These are phyloP conservation scores for Conticribra weissflogii DNA, from an alignment of 108 stramenopile species.

Conservation along the genomic window DNA sequence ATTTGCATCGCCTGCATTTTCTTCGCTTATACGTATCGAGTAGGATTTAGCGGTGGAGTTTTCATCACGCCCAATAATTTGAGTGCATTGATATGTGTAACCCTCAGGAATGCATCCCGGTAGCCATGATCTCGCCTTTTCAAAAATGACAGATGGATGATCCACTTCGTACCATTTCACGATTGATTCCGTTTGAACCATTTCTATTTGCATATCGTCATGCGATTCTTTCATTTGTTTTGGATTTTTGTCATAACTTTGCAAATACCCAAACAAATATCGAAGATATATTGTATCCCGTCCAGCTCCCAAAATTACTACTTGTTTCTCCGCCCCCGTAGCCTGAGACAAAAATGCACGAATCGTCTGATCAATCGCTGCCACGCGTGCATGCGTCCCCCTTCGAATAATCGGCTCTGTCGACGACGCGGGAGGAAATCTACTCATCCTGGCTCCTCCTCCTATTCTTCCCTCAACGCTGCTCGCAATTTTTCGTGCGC, in stretches of 20 bases:
- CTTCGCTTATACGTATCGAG: slow-evolving; percentile 8
- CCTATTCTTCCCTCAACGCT: neutral
- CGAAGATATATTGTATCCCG: slow-evolving; percentile 87
- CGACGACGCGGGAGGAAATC: neutral
- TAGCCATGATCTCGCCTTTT: slow-evolving; percentile 55
- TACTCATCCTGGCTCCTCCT: neutral
- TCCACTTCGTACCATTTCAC: slow-evolving; percentile 89
- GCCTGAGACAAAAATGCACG: slow-evolving; percentile 62
- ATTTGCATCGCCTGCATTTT: slow-evolving; percentile 2
- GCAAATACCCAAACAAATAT: slow-evolving; percentile 33
- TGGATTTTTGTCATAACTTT: neutral
- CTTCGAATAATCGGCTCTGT: slow-evolving; percentile 79
- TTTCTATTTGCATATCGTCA: neutral
- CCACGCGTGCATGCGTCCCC: slow-evolving; percentile 86
- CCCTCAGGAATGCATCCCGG: slow-evolving; percentile 29
- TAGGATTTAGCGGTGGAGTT: slow-evolving; percentile 20
- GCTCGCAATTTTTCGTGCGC: neutral
- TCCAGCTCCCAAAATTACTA: slow-evolving; percentile 84
- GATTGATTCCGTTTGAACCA: slow-evolving; percentile 7
- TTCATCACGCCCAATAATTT: slow-evolving; percentile 16
- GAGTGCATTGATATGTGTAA: slow-evolving; percentile 18
- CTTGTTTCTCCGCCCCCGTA: too few relatives aligned
- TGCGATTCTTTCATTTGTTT: slow-evolving; percentile 12
- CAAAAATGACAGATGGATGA: slow-evolving; percentile 66
- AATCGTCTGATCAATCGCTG: slow-evolving; percentile 80